Evolutionary conservation across 768 basidiomycete species (phyloP).

Genomic region (Hericium rajendrae): DNA sequence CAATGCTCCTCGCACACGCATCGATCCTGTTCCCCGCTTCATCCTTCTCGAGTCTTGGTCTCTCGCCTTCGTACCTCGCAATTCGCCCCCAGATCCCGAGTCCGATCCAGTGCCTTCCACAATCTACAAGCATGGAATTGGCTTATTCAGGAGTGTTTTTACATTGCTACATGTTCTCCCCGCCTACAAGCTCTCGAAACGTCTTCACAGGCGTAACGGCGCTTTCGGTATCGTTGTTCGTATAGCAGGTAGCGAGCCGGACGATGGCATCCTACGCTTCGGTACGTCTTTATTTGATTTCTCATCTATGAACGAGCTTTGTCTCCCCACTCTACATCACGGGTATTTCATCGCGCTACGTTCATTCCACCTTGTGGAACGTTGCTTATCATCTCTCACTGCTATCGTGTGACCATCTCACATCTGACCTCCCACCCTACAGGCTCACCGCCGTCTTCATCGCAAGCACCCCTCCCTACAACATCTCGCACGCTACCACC

Average conservation of each 20-base stretch:
- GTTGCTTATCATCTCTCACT: not conserved
- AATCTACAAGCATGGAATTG: conserved; percentile 80
- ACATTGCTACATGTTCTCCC: conserved; percentile 67
- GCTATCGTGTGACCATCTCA: not conserved
- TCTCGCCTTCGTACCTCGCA: conserved; percentile 32
- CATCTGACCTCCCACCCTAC: conserved; percentile 21
- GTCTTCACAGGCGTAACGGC: conserved; percentile 39
- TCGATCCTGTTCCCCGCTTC: conserved; percentile 58
- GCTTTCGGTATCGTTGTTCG: conserved; percentile 40
- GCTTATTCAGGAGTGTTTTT: conserved; percentile 70
- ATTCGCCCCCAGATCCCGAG: conserved; percentile 1
- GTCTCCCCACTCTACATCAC: no score
- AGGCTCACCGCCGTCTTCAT: conserved; percentile 29
- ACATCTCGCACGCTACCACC: conserved; percentile 52
- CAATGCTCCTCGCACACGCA: conserved; percentile 33
- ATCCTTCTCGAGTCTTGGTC: conserved; percentile 70
- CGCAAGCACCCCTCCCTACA: conserved; percentile 31
- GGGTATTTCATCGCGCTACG: not conserved
- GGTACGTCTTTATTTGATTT: conserved; percentile 21
- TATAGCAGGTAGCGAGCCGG: conserved; percentile 22
- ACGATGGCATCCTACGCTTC: conserved; percentile 26
- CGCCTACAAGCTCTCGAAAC: conserved; percentile 63
- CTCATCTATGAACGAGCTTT: no score
- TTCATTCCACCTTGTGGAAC: not conserved
- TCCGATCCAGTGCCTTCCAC: conserved; percentile 57